These are phyloP conservation scores for Penicillium sp. DNA, from an alignment of 2,329 filamentous ascomycete species.

Conservation along the genomic window DNA sequence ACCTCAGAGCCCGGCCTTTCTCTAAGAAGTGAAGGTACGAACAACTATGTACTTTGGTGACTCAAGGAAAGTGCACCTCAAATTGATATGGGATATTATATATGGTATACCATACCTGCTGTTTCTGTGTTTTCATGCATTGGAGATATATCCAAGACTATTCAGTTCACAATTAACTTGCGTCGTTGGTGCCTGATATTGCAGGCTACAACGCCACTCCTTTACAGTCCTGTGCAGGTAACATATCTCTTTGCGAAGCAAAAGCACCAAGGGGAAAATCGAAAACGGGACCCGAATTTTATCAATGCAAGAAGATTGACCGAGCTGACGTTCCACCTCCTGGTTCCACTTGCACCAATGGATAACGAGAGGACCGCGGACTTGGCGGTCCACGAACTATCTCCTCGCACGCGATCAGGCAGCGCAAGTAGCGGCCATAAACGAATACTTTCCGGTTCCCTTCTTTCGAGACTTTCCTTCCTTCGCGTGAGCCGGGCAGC, in stretches of 20 bases:
- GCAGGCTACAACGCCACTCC: conserved; percentile 3
- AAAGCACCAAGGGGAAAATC: background rate
- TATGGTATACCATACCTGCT: no score
- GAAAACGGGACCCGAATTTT: background rate
- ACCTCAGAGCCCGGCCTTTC: no score
- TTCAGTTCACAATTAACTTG: background rate
- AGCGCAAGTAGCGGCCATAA: conserved; percentile 36
- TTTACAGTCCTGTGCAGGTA: background rate
- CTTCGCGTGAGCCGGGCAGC: conserved; percentile 44
- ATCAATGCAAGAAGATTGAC: conserved; percentile 12
- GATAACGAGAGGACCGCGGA: conserved; percentile 25
- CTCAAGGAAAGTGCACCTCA: background rate
- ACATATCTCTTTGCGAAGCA: background rate
- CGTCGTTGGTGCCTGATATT: conserved; percentile 2
- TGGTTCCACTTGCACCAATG: conserved; percentile 27
- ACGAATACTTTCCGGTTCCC: conserved; percentile 53
- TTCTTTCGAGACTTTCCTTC: conserved; percentile 63
- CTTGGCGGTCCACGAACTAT: conserved; percentile 21
- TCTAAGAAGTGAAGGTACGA: background rate
- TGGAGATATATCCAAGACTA: background rate
- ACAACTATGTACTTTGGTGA: background rate
- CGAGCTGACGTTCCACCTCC: conserved; percentile 18
- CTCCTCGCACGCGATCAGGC: conserved; percentile 27
- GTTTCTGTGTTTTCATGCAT: background rate
- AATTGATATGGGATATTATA: background rate